Evolutionary conservation across 805 yeast genomes (phyloP), one percentile per base, ranked within the genome.

Genomic region (Dipodascopsis uninucleata): DNA sequence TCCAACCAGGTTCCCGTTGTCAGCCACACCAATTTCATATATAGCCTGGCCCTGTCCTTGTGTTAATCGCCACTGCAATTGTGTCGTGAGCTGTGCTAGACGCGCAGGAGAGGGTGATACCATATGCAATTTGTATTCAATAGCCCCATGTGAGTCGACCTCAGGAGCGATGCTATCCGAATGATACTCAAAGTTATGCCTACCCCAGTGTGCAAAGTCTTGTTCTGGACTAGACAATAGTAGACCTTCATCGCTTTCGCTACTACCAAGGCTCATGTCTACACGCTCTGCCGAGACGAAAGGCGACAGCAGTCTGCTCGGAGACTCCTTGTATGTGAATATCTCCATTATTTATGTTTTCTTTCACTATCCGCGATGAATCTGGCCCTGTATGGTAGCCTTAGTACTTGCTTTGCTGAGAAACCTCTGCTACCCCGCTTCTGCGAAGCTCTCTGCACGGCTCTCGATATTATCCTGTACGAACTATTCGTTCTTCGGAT

Each of bases 41-140:
- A 52, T 44, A 16, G 53, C 49, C 31, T 42, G 52, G 4, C 56
- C 56, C 21, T 46, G 45, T 12, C 56, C 56, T 29, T 52, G 54
- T 4, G 50, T 28, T 5, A 52, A 45, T 16, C 56, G 45, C 50
- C 50, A 52, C 39, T 47, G 52, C 24, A 52, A 29, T 42, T 52
- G 56, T 12, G 56, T 50, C 16, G 56, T 51, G 9, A 52, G 33
- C 40, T 51, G 56, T 16, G 44, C 56, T 14, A 52, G 44, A 20
- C 56, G 49, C 16, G 50, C 44, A 1, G 56, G 47, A 4, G 14
- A 31, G 20, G 50, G 52, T 5, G 35, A 21, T 16, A 51, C 14
- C 48, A 52, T 38, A 21, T 51, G 55, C 26, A 47, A 32, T 24
- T 52, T 51, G 34, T 52, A 52, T 28, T 52, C 56, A 14, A 52